Evolutionary conservation across 768 basidiomycete genomes (phyloP).

Genomic region (Lactarius trivialis): DNA sequence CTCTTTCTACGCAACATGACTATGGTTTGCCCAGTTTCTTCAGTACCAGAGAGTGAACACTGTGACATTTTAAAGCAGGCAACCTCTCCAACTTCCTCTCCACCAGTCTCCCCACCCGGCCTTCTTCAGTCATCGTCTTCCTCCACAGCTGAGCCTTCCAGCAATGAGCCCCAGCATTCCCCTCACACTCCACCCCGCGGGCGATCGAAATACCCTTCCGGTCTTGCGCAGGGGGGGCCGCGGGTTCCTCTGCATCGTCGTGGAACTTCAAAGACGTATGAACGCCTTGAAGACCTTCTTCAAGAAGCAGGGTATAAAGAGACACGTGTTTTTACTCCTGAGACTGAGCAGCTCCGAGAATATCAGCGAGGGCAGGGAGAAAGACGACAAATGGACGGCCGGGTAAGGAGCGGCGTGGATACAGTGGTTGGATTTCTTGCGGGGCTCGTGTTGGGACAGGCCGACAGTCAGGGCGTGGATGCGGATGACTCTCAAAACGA

Average conservation of each 20-base stretch:
- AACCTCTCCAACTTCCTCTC: conserved; percentile 1
- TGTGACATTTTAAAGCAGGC: not conserved
- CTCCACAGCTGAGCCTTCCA: conserved; percentile 4
- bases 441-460: conserved; percentile 46
- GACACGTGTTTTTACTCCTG: conserved; percentile 83
- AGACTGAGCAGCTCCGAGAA: conserved; percentile 46
- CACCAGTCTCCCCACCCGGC: conserved; percentile 16
- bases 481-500: conserved; percentile 22
- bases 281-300: conserved; percentile 78
- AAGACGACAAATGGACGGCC: conserved; percentile 25
- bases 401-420: conserved; percentile 39
- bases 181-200: conserved; percentile 21
- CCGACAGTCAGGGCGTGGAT: conserved; percentile 20
- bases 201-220: conserved; percentile 46
- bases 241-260: conserved; percentile 71
- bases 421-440: conserved; percentile 62
- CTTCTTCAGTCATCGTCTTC: conserved; percentile 18
- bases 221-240: conserved; percentile 35
- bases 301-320: conserved; percentile 89
- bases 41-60: not conserved
- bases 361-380: conserved; percentile 21
- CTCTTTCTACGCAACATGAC: not conserved
- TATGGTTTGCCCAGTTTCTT: conserved; percentile 2
- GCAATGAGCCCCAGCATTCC: not conserved
- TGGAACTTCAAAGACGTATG: conserved; percentile 76